These are phyloP conservation scores for Ceratocystis smalleyi DNA, from an alignment of 2,329 filamentous ascomycete species.

Conservation along the genomic window DNA sequence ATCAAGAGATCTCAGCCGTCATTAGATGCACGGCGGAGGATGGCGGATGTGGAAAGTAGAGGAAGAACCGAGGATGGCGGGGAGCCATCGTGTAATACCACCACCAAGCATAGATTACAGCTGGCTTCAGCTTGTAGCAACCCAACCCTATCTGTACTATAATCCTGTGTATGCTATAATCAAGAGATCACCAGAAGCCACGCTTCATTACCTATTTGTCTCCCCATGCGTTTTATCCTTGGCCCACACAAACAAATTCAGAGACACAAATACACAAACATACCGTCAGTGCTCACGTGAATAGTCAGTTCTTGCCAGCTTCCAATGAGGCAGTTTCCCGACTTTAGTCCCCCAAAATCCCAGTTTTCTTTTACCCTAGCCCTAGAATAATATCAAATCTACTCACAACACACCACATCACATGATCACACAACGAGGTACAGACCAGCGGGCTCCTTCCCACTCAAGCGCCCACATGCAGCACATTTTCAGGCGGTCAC, in stretches of 20 bases:
- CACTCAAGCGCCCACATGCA: slow-evolving; percentile 62
- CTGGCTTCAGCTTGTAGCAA: background rate
- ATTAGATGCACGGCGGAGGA: background rate
- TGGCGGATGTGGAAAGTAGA: background rate
- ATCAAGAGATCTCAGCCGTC: background rate
- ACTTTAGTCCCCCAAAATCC: background rate
- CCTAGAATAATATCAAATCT: background rate
- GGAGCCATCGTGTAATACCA: background rate
- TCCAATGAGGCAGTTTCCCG: background rate
- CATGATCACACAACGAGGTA: slow-evolving; percentile 15
- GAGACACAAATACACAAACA: background rate
- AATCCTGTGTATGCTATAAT: background rate
- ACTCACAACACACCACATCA: background rate
- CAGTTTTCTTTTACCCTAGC: background rate
- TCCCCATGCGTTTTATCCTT: too few species aligned
- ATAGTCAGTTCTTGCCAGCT: background rate
- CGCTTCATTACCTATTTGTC: background rate
- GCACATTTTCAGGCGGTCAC: slow-evolving; percentile 69
- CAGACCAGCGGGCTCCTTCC: slow-evolving; percentile 57
- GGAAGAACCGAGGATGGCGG: background rate
- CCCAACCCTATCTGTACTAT: background rate
- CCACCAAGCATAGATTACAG: background rate
- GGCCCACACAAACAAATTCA: background rate
- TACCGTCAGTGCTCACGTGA: background rate
- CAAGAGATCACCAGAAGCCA: background rate